Evolutionary conservation across 2,329 filamentous ascomycete genomes (phyloP).

Genomic region (Xylaria polymorpha): DNA sequence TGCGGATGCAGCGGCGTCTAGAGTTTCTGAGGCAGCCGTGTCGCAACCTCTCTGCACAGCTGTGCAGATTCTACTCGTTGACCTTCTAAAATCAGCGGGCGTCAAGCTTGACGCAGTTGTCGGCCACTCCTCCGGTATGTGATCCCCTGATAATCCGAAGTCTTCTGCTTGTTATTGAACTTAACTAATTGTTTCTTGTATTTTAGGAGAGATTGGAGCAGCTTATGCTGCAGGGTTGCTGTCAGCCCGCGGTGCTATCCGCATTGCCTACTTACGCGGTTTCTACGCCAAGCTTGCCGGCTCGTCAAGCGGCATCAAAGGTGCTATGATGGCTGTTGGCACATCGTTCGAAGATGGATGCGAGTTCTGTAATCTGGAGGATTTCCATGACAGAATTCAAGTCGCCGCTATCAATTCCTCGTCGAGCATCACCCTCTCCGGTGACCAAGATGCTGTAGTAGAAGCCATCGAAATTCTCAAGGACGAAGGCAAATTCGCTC

Average conservation of each 20-base stretch:
- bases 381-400: slow-evolving; percentile 46
- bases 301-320: background rate
- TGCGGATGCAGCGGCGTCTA: slow-evolving; percentile 30
- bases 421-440: slow-evolving; percentile 53
- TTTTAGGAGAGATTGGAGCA: slow-evolving; percentile 41
- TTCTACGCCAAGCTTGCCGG: slow-evolving; percentile 37
- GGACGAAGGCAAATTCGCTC: slow-evolving; percentile 45
- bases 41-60: slow-evolving; percentile 53
- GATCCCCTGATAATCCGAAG: no score
- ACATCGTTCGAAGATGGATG: slow-evolving; percentile 52
- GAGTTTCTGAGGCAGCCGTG: slow-evolving; percentile 24
- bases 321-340: slow-evolving; percentile 57
- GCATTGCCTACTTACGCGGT: slow-evolving; percentile 51
- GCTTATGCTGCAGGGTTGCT: slow-evolving; percentile 43
- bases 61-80: slow-evolving; percentile 54
- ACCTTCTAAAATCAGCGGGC: slow-evolving; percentile 46
- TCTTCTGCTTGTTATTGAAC: no score
- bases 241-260: slow-evolving; percentile 45
- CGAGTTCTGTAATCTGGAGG: slow-evolving; percentile 36
- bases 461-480: slow-evolving; percentile 41
- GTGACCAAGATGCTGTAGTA: slow-evolving; percentile 48
- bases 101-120: slow-evolving; percentile 45
- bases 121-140: slow-evolving; percentile 45
- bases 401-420: slow-evolving; percentile 53
- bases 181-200: no score